Evolutionary conservation across 2,329 filamentous ascomycete species (phyloP), one percentile per base, ranked within the genome.

Genomic region (Sclerotinia subarctica): DNA sequence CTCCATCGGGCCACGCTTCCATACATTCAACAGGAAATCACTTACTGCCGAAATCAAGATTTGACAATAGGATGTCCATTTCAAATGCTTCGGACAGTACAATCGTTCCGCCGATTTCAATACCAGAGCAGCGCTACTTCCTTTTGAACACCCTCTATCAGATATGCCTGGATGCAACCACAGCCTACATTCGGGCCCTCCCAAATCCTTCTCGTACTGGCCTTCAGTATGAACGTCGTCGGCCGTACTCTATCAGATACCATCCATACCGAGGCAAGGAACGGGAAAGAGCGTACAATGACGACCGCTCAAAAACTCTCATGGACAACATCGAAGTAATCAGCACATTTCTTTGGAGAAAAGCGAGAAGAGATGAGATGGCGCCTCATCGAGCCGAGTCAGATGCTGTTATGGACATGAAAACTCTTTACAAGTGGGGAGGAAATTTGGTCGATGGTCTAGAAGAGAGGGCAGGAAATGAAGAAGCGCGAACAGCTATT

Each of bases 261-360:
- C 46, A 65, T 35, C 70, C 53, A 46, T 69, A 70, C 56, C 69
- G 68, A 35, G 68, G 69, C 4, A 69, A 66, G 44, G n/a, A 19
- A 32, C 59, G 26, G 26, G 47, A 67, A 46, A 51, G 46, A 19
- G 49, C 29, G 29, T 62, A 67, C 17, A 62, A 67, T 21, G 65
- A 67, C 8, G 64, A 52, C 32, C 29, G 44, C 8, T 52, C 46
- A 5, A 57, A 56, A 15, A 72, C 67, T 3, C 64, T 73, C 11
- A 74, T 74, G 72, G 73, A 73, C 54, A 73, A 74, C 44, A 72
- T 74, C 42, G 68, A 69, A 15, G 29, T 24, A 7, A 73, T 74
- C 47, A 67, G 66, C 44, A 73, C 70, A 3, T 51, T 69, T n/a
- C 44, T 73, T 5, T 74, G 73, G 73, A 66, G 68, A n/a, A 72